Evolutionary conservation across 2,329 filamentous ascomycete species (phyloP).

Genomic region (Colletotrichum sp.): DNA sequence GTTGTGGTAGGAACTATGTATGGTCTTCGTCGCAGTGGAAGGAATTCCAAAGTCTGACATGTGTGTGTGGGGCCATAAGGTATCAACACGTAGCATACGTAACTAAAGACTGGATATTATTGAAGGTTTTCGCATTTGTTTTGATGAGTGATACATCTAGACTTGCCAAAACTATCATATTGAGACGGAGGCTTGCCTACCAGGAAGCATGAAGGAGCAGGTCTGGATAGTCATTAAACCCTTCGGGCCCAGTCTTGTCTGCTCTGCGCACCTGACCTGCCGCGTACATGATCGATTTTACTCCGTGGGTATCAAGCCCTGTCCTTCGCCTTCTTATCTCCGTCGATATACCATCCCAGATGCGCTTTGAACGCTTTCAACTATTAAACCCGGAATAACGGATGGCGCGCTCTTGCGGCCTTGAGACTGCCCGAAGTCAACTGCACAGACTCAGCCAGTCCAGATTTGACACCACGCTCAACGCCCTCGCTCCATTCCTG

Average conservation of each 20-base stretch:
- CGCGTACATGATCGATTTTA: not conserved
- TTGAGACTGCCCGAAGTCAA: not conserved
- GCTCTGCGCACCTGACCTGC: not conserved
- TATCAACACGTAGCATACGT: not conserved
- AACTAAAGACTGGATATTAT: too few relatives aligned
- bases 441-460: not conserved
- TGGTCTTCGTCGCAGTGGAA: not conserved
- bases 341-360: rapidly evolving
- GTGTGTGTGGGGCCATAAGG: rapidly evolving
- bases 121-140: not conserved
- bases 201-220: not conserved
- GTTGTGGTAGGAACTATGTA: rapidly evolving
- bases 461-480: not conserved
- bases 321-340: not conserved
- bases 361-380: not conserved
- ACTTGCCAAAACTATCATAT: not conserved
- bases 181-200: rapidly evolving
- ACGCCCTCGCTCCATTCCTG: not conserved
- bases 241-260: not conserved
- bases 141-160: not conserved
- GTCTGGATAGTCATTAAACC: rapidly evolving
- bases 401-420: not conserved
- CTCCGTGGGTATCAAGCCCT: not conserved
- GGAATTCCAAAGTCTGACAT: too few relatives aligned
- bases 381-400: not conserved